A percentile compares a stretch with the other conserved stretches of the same genome.
Conservation (phyloP, 139 green algal species). For the Deuterostichococcus epilithicus region DNA sequence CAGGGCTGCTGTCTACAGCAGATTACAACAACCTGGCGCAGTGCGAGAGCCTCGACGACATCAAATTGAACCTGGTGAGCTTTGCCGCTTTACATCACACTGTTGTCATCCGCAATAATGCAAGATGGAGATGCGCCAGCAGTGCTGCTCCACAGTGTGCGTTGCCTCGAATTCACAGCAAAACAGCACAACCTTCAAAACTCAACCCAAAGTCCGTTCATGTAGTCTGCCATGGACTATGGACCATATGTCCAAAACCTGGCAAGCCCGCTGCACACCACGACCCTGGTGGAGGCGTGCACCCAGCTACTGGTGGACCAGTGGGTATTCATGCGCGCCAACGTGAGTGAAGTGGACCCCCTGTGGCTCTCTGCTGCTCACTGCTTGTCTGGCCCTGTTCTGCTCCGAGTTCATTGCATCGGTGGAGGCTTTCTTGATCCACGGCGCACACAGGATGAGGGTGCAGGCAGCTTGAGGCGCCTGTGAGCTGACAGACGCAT, state of each 20-base stretch:
- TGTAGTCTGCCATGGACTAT: constrained; percentile 88
- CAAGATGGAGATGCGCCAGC: too few relatives aligned
- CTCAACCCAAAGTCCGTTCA: neutral
- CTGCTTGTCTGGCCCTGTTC: neutral
- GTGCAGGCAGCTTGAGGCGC: too few relatives aligned
- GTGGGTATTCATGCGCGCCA: constrained; percentile 83
- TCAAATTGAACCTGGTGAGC: constrained; percentile 96
- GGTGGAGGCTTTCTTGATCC: neutral
- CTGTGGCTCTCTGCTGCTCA: neutral
- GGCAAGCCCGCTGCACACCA: constrained; percentile 86
- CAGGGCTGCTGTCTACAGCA: constrained; percentile 76
- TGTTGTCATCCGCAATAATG: too few relatives aligned
- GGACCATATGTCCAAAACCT: constrained; percentile 86
- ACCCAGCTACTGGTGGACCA: constrained; percentile 97
- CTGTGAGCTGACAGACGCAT: too few relatives aligned
- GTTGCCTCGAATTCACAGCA: neutral
- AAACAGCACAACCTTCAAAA: neutral
- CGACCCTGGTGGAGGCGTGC: constrained; percentile 91
- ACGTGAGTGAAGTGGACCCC: constrained; percentile 40
- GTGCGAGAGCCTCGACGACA: constrained; percentile 96
- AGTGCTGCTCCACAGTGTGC: neutral
- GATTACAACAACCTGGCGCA: constrained; percentile 99
- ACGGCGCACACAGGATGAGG: neutral
- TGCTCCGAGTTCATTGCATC: neutral
- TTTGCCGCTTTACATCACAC: too few relatives aligned